Base-by-base conservation (phyloP, 805 yeast genomes). In the Pachysolen tannophilus region DNA sequence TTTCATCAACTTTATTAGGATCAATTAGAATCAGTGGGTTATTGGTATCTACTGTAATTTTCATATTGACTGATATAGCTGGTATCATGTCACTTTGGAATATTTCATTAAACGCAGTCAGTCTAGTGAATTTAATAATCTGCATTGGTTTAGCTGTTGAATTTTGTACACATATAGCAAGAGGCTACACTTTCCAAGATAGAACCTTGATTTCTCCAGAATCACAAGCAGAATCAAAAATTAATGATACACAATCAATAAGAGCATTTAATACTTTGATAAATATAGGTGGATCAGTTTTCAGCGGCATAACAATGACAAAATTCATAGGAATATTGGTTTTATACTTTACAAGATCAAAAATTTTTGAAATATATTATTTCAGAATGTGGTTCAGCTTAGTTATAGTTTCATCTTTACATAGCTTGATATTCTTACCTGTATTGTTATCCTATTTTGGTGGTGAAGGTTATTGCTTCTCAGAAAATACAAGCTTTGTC, bases 131-230 rank as follows among this genome's bases (percentile, higher is more conserved):
- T 47, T 66, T 90, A 37, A 69, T 92, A 24, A 90, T 90, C n/a
- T 90, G 97, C 53, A 78, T 82, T 3, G 98, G 98, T 0, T 61
- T 90, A 25, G 88, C 92, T 2, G 95, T 92, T 24, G 98, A 92
- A 56, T 92, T 90, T 52, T 86, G 95, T 40, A 73, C 82, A 23
- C 97, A 90, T 55, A 69, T 92, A 36, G 82, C 86, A 1, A 65
- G 92, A 38, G 86, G 92, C 2, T 90, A 77, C 55, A 70, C 82
- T 19, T 35, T 32, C 25, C 15, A 19, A 5, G 42, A 34, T 13
- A 26, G 30, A 14, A 33, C 30, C 28, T 16, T 55, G 6, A 35
- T 24, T 7, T 10, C 28, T 1, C 4, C 27, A 8, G 20, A 31
- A 6, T 24, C 5, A 32, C 20, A 30, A 28, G 32, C 26, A 33